Conservation (phyloP, 1,284 basidiomycete genomes). For the Cryptococcus sp. region DNA sequence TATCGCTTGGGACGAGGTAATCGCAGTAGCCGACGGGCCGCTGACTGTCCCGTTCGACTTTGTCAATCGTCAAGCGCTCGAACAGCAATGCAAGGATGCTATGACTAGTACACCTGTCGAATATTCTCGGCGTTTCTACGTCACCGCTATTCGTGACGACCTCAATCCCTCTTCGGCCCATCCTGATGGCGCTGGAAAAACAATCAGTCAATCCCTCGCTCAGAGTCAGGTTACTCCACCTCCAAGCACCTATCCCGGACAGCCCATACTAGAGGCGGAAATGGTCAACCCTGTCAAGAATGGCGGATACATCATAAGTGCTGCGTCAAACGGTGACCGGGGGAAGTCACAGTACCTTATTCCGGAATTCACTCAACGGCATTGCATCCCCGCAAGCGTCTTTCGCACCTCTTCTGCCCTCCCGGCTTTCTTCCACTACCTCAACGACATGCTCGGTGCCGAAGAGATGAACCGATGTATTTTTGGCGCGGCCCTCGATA, state of each 20-base stretch:
- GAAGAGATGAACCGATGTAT: slow-evolving; percentile 22
- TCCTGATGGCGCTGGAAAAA: slow-evolving; percentile 12
- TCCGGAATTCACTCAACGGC: slow-evolving; percentile 26
- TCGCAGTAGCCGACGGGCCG: slow-evolving; percentile 10
- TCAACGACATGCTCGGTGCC: slow-evolving; percentile 38
- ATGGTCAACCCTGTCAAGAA: slow-evolving; percentile 13
- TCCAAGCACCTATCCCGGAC: slow-evolving; percentile 9
- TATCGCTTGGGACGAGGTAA: slow-evolving; percentile 44
- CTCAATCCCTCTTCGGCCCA: slow-evolving; percentile 31
- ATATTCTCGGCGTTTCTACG: slow-evolving; percentile 28
- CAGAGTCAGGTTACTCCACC: background rate
- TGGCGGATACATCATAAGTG: slow-evolving; percentile 27
- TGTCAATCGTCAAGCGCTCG: slow-evolving; percentile 9
- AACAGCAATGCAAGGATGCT: slow-evolving; percentile 22
- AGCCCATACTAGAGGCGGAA: slow-evolving; percentile 30
- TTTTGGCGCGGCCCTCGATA: slow-evolving; percentile 18
- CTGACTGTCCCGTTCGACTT: slow-evolving; percentile 18
- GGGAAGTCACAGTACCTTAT: slow-evolving; percentile 14
- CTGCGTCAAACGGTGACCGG: background rate
- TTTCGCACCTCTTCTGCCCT: slow-evolving; percentile 30
- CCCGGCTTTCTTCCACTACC: slow-evolving; percentile 20
- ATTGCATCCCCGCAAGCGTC: slow-evolving; percentile 31
- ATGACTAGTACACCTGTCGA: slow-evolving; percentile 27
- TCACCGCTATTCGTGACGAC: slow-evolving; percentile 24
- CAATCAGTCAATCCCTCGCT: slow-evolving; percentile 11